Evolutionary conservation across 768 basidiomycete genomes (phyloP), one percentile per base, ranked within the genome.

Genomic region (Tylopilus plumbeoviolaceoides): DNA sequence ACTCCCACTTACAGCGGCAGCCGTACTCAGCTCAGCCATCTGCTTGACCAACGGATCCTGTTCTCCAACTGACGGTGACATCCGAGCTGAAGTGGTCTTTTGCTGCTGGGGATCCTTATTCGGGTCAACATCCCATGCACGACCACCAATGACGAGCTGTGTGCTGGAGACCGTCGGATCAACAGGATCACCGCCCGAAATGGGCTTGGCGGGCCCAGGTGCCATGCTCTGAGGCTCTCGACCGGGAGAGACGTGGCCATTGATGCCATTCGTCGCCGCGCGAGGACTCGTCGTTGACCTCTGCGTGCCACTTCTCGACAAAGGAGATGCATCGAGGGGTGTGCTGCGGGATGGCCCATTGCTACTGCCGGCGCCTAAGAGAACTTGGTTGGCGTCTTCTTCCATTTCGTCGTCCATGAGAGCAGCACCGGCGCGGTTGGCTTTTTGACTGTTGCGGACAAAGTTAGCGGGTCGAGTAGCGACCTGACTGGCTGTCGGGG

Each of bases 31-130:
- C 42, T 83, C 80, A 52, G 81, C 78, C 74, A 87, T 77, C 58
- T 84, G 85, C 59, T 76, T 81, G 25, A 82, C 81, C 23, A 89
- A 69, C 1, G 87, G 87, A 62, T 89, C 87, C 40, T 74, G 73
- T 39, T 71, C 70, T 0, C 69, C 70, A 7, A 81, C 73, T 48
- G 71, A 61, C 10, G 68, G 59, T 28, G 66, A 70, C 23, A 59
- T 62, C 14, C 63, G 60, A 10, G 52, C 27, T 35, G 50, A 64
- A 31, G 14, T 36, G 1, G 53, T 1, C 51, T 39, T 55, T 44
- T 71, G 72, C 41, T 68, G 69, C 58, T 86, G 85, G n/a, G 87
- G 87, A 59, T 88, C 85, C 59, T 75, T 79, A 44, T 65, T 73
- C 17, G 79, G 76, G 66, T 89, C 84, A 9, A 86, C 87, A 42